A percentile compares a stretch with the other conserved stretches of the same genome.
Conservation (phyloP, 768 basidiomycete species). For the Russula griseocarnosa region DNA sequence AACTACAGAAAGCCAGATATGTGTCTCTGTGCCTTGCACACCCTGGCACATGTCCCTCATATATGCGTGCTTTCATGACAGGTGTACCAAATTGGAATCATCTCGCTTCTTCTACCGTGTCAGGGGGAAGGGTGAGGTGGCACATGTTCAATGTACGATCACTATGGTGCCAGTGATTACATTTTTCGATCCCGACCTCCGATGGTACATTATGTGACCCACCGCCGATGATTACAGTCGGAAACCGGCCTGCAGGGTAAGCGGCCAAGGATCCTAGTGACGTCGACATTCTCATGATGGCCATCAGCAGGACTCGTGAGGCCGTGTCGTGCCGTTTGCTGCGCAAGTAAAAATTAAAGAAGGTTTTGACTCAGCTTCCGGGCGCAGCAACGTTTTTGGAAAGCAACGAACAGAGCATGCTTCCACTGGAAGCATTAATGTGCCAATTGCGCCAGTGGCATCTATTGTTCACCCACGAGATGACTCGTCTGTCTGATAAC, state of each 20-base stretch:
- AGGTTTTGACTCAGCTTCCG: slow-evolving; percentile 13
- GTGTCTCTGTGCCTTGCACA: slow-evolving; percentile 11
- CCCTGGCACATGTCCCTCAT: slow-evolving; percentile 15
- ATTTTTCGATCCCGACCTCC: slow-evolving; percentile 15
- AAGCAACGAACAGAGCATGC: neutral
- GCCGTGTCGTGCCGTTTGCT: slow-evolving; percentile 2
- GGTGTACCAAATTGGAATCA: slow-evolving; percentile 16
- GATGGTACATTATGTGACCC: slow-evolving; percentile 1
- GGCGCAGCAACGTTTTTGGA: slow-evolving; percentile 17
- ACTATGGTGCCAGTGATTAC: slow-evolving; percentile 14
- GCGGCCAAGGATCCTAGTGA: slow-evolving; percentile 7
- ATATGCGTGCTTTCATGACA: slow-evolving; percentile 7
- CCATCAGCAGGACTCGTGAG: neutral
- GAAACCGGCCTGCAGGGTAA: slow-evolving; percentile 8
- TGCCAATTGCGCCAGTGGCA: slow-evolving; percentile 3
- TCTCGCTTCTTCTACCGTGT: slow-evolving; percentile 18
- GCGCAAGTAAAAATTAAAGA: slow-evolving; percentile 9
- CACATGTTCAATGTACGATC: slow-evolving; percentile 22
- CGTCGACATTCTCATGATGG: slow-evolving; percentile 8
- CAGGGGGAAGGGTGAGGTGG: slow-evolving; percentile 18
- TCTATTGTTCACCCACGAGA: slow-evolving; percentile 9
- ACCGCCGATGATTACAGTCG: slow-evolving; percentile 5
- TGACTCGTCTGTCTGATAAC: slow-evolving; percentile 3
- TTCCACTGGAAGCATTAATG: slow-evolving; percentile 14
- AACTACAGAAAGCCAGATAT: slow-evolving; percentile 1